A percentile compares a stretch with the other conserved stretches of the same genome.
Evolutionary conservation across 2,329 filamentous ascomycete genomes (phyloP).

Genomic region (Nannizziopsis arthrosporioides): DNA sequence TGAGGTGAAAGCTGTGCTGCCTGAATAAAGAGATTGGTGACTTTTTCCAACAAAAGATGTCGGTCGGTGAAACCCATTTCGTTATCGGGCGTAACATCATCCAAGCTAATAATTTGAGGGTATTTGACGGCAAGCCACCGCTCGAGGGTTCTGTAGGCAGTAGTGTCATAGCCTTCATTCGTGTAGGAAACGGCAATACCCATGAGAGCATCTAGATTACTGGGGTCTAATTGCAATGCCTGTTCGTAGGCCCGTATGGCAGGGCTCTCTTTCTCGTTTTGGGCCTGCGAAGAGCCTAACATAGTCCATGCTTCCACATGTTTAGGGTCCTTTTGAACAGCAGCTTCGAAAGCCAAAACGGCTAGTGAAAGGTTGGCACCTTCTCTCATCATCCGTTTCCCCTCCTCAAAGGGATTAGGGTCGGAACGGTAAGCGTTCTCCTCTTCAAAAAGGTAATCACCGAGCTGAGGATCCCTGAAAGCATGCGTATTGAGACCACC

Average conservation of each 20-base stretch:
- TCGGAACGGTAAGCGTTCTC: conserved; percentile 80
- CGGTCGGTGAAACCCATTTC: conserved; percentile 93
- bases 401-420: conserved; percentile 80
- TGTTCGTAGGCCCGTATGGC: conserved; percentile 90
- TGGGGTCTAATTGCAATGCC: conserved; percentile 74
- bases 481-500: conserved; percentile 52
- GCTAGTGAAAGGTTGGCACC: conserved; percentile 90
- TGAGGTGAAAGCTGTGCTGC: conserved; percentile 85
- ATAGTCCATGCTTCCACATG: conserved; percentile 92
- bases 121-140: conserved; percentile 96
- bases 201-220: conserved; percentile 84
- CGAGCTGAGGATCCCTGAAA: conserved; percentile 64
- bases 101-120: conserved; percentile 63
- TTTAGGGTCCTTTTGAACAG: conserved; percentile 74
- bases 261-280: conserved; percentile 96
- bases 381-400: conserved; percentile 81
- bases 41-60: conserved; percentile 74
- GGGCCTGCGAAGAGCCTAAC: conserved; percentile 82
- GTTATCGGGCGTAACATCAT: conserved; percentile 55
- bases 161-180: conserved; percentile 96
- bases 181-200: conserved; percentile 92
- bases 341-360: conserved; percentile 88
- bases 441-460: conserved; percentile 88
- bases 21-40: conserved; percentile 81
- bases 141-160: conserved; percentile 89